A percentile compares a stretch with the other conserved stretches of the same genome.
phyloP scores from a whole-genome alignment of 2,329 filamentous ascomycete genomes.

The Diaporthe eres region DNA sequence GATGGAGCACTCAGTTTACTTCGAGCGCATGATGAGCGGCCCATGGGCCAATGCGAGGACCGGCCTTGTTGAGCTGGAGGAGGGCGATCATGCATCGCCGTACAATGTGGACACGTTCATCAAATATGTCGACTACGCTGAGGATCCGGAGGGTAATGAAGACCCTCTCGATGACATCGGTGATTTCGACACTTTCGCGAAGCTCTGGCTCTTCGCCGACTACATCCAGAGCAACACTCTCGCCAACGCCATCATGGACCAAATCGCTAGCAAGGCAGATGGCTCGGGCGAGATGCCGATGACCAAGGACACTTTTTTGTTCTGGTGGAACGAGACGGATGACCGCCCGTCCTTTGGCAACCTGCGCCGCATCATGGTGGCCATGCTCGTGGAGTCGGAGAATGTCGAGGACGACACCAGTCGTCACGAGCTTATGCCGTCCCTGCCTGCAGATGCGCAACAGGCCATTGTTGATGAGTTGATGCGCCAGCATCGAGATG shows the following conservation, averaged over 20 bases:
- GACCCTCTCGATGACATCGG: background rate
- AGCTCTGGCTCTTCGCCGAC: background rate
- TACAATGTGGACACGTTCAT: background rate
- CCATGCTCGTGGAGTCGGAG: background rate
- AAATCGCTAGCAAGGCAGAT: background rate
- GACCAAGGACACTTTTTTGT: background rate
- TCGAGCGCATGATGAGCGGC: background rate
- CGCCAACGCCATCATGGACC: background rate
- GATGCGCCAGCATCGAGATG: background rate
- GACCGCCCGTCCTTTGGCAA: background rate
- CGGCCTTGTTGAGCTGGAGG: background rate
- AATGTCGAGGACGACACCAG: background rate
- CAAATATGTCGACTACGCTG: background rate
- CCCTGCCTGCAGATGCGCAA: background rate
- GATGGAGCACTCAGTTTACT: background rate
- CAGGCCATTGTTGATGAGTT: background rate
- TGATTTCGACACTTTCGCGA: background rate
- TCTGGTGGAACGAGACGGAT: background rate
- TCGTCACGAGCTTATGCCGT: background rate
- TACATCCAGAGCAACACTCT: background rate
- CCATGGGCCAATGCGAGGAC: background rate
- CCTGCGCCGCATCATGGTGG: background rate
- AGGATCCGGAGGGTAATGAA: background rate
- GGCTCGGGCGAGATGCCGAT: background rate
- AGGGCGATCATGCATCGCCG: background rate